Evolutionary conservation across 164 flowering plant genomes (phyloP).

Genomic region (Kalanchoe fedtschenkoi): DNA sequence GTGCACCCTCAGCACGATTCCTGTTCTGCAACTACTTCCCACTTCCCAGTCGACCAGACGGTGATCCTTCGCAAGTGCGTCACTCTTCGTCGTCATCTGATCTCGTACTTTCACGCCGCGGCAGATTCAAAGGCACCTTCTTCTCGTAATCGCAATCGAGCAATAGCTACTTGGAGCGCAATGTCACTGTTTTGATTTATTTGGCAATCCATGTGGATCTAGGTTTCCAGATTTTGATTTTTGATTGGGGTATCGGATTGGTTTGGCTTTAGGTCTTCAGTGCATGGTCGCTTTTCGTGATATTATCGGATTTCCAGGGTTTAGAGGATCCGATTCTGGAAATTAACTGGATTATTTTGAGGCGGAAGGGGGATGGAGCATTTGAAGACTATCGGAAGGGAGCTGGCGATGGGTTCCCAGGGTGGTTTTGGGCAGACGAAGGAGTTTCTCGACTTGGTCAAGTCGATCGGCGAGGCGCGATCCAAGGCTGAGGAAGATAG

Average conservation of each 20-base stretch:
- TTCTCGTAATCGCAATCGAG: too few species aligned
- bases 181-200: background rate
- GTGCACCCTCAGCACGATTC: background rate
- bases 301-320: background rate
- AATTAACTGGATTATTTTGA: background rate
- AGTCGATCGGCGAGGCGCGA: constrained; percentile 94
- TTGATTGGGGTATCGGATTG: background rate
- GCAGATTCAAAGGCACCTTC: too few species aligned
- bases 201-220: background rate
- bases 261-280: background rate
- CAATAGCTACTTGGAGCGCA: too few species aligned
- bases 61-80: background rate
- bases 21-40: background rate
- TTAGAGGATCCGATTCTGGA: background rate
- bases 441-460: constrained; percentile 87
- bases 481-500: constrained; percentile 98
- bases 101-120: background rate
- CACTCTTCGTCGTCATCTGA: background rate
- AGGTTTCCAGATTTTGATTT: background rate
- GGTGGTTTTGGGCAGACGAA: constrained; percentile 88
- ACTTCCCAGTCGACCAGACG: background rate
- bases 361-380: constrained; percentile 83
- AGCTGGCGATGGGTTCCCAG: constrained; percentile 97
- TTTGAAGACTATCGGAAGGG: constrained; percentile 83
- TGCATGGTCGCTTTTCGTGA: background rate